Conservation (phyloP, 2,329 filamentous ascomycete genomes). For the Claviceps sorghi region DNA sequence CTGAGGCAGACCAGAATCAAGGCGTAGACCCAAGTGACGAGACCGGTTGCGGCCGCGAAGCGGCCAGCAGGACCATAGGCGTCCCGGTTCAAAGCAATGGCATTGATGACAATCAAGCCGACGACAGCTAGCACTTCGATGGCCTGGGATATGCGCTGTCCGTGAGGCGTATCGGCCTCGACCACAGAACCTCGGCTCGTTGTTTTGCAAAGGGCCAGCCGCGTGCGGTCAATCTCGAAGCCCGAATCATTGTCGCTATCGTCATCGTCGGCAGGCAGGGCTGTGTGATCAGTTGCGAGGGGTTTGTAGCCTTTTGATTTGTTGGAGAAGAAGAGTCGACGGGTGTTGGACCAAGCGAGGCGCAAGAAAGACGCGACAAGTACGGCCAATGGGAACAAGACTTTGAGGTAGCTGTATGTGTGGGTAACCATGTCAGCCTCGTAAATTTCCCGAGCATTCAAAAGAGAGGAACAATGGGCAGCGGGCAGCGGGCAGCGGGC, state of each 20-base stretch:
- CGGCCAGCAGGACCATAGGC: constrained; percentile 44
- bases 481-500: not conserved
- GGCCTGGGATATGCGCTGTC: constrained; percentile 53
- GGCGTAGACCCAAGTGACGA: constrained; percentile 70
- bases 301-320: constrained; percentile 40
- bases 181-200: constrained; percentile 50
- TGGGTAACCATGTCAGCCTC: not conserved
- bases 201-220: constrained; percentile 43
- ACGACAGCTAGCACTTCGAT: constrained; percentile 64
- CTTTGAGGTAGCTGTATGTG: constrained; percentile 32
- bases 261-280: constrained; percentile 33
- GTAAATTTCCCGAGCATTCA: not conserved
- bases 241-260: constrained; percentile 47
- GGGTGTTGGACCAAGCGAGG: constrained; percentile 44
- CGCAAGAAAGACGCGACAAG: constrained; percentile 56
- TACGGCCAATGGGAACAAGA: constrained; percentile 61
- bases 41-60: constrained; percentile 47
- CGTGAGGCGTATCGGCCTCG: constrained; percentile 61
- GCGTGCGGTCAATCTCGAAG: constrained; percentile 42
- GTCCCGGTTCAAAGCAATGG: constrained; percentile 45
- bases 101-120: constrained; percentile 55
- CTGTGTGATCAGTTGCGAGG: constrained; percentile 35
- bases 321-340: constrained; percentile 37
- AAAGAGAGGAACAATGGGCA: not conserved
- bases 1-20: constrained; percentile 59